A percentile compares a stretch with the other conserved stretches of the same genome.
phyloP scores from a whole-genome alignment of 2,329 filamentous ascomycete genomes.

The Cercospora sp. region DNA sequence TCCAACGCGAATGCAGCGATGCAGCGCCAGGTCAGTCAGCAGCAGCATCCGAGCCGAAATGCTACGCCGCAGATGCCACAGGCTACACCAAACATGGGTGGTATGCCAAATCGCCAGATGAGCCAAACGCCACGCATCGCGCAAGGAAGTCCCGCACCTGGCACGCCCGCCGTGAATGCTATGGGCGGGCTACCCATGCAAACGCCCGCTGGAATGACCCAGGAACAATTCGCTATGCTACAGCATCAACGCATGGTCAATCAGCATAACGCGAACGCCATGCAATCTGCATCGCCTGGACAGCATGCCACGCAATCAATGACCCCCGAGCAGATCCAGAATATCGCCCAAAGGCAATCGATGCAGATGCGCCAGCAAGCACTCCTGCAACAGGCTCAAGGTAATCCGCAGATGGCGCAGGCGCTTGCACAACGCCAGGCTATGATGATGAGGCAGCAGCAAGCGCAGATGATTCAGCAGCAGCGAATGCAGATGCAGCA shows the following conservation, averaged over 20 bases:
- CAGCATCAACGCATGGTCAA: conserved; percentile 36
- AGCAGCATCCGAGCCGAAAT: conserved; percentile 38
- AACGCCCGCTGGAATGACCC: conserved; percentile 34
- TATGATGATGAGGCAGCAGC: conserved; percentile 32
- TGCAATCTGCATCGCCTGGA: conserved; percentile 25
- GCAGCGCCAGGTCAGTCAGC: conserved; percentile 43
- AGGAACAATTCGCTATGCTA: conserved; percentile 38
- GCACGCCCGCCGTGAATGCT: conserved; percentile 26
- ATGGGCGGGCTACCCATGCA: conserved; percentile 36
- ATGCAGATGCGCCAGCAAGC: conserved; percentile 33
- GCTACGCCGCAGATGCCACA: conserved; percentile 43
- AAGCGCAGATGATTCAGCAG: conserved; percentile 20
- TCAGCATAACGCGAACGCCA: conserved; percentile 28
- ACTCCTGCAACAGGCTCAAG: conserved; percentile 29
- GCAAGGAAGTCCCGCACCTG: conserved; percentile 38
- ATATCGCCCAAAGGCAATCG: conserved; percentile 39
- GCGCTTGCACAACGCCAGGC: conserved; percentile 26
- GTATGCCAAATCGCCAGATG: conserved; percentile 39
- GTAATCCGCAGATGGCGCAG: conserved; percentile 28
- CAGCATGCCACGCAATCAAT: conserved; percentile 25
- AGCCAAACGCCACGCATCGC: conserved; percentile 41
- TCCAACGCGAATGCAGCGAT: conserved; percentile 38
- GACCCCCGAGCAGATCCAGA: conserved; percentile 38
- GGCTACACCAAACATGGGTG: conserved; percentile 41
- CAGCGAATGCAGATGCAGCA: conserved; percentile 17